Evolutionary conservation across 2,329 filamentous ascomycete species (phyloP).

Genomic region (Diaporthe sp.): DNA sequence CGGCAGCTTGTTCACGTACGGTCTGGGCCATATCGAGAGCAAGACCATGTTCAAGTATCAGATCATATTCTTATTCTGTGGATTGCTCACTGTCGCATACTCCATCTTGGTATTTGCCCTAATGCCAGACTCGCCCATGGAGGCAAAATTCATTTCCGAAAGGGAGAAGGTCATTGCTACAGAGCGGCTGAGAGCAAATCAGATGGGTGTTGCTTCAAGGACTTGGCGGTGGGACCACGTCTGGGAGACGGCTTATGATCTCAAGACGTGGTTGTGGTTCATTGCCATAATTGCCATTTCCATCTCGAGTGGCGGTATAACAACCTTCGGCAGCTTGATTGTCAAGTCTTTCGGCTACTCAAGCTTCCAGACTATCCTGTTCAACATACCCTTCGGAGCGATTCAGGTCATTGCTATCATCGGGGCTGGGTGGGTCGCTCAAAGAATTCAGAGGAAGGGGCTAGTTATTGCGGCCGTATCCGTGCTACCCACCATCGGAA

Average conservation of each 20-base stretch:
- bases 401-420: conserved; percentile 71
- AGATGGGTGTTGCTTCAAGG: conserved; percentile 55
- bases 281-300: conserved; percentile 65
- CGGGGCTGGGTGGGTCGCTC: conserved; percentile 62
- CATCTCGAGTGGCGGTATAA: conserved; percentile 68
- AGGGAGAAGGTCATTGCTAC: conserved; percentile 70
- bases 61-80: conserved; percentile 64
- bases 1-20: conserved; percentile 67
- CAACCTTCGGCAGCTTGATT: conserved; percentile 70
- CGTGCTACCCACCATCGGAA: conserved; percentile 54
- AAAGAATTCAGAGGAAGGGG: conserved; percentile 56
- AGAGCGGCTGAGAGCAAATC: conserved; percentile 66
- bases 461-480: conserved; percentile 55
- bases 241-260: conserved; percentile 52
- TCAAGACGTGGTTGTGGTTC: conserved; percentile 59
- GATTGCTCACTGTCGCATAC: conserved; percentile 64
- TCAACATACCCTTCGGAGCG: conserved; percentile 72
- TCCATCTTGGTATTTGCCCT: conserved; percentile 64
- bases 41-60: conserved; percentile 62
- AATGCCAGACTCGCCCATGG: conserved; percentile 75
- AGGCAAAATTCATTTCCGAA: conserved; percentile 67
- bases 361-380: conserved; percentile 67
- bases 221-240: conserved; percentile 58
- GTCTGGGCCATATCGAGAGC: conserved; percentile 61
- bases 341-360: conserved; percentile 69